phyloP scores from a whole-genome alignment of 352 stramenopile genomes.

The Globisporangium canariense region DNA sequence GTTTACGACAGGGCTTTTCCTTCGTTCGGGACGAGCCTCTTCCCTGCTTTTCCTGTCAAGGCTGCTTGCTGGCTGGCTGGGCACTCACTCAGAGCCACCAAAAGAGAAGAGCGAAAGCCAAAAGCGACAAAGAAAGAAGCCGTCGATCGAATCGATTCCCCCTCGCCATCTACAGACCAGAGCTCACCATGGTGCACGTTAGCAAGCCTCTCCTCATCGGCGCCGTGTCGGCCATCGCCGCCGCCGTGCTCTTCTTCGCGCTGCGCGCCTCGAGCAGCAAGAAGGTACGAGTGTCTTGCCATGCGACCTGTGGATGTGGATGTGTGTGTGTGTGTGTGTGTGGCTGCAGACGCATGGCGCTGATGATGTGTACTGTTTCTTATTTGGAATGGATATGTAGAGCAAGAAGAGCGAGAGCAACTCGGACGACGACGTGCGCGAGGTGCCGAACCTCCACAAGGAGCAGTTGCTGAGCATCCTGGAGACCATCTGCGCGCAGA shows the following conservation, averaged over 20 bases:
- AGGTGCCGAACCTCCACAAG: conserved; percentile 84
- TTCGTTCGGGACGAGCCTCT: background rate
- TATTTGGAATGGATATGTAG: conserved; percentile 16
- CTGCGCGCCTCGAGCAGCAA: conserved; percentile 36
- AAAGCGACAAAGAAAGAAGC: conserved; percentile 12
- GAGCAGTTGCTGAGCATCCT: conserved; percentile 86
- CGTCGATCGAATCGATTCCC: background rate
- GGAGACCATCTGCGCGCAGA: conserved; percentile 86
- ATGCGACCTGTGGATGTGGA: too few species aligned
- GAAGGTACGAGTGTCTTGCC: conserved; percentile 18
- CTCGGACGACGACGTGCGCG: conserved; percentile 52
- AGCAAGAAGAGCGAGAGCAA: conserved; percentile 54
- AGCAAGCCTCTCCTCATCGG: conserved; percentile 79
- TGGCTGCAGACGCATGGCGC: conserved; percentile 5
- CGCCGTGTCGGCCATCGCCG: conserved; percentile 58
- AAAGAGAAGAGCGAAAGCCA: background rate
- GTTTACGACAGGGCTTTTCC: background rate
- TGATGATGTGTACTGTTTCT: background rate
- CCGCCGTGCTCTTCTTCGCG: conserved; percentile 52
- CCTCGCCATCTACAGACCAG: background rate
- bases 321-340: background rate
- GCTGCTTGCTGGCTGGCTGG: background rate
- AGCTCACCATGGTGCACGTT: conserved; percentile 61
- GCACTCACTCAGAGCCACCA: conserved; percentile 8
- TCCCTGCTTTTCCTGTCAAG: background rate